Base-by-base conservation (phyloP, 1,284 basidiomycete genomes). In the Pseudozyma thailandica region DNA sequence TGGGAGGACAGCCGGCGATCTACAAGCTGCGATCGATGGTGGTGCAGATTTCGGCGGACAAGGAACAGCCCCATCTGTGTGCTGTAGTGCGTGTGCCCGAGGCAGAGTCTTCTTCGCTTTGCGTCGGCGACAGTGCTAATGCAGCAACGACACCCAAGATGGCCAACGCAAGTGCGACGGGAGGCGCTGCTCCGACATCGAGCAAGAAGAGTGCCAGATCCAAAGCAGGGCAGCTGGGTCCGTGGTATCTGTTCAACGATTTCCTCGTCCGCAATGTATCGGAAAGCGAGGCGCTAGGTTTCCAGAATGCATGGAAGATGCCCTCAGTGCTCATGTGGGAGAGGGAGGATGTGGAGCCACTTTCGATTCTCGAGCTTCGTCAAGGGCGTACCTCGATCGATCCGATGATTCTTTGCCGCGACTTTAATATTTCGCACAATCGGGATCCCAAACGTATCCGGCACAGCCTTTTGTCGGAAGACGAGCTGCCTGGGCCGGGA, bases 241-340 rank as follows among this genome's bases (percentile, higher is more conserved):
- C 63, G 16, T 98, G 95, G 95, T 90, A 91, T 79, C 84, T 98
- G 58, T 98, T 98, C 88, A 98, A 99, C 81, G 95, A 98, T 82
- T 98, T 99, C 81, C 87, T 91, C 2, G 96, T 98, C 6, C 87
- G 88, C 43, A 91, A 91, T 52, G 88, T 98, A 25, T 85, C 89
- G 0, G 91, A 94, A 82, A 87, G 88, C 26, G 94, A 98, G 71
- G 95, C 92, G 0, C 84, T 98, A 52, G 89, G 90, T 74, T 94
- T 97, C 80, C 90, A 88, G n/a, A 86, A 58, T 33, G 18, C 86
- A 39, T 99, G 95, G 95, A 98, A 98, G 92, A 88, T 92, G 8
- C 96, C 96, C 0, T 89, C 93, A 1, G 88, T 98, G 15, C 80
- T 98, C 25, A 91, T 96, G 81, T 88, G 93, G 45, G 93, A 97